phyloP scores from a whole-genome alignment of 1,139 yeast genomes.

The Candida sanyaensis region DNA sequence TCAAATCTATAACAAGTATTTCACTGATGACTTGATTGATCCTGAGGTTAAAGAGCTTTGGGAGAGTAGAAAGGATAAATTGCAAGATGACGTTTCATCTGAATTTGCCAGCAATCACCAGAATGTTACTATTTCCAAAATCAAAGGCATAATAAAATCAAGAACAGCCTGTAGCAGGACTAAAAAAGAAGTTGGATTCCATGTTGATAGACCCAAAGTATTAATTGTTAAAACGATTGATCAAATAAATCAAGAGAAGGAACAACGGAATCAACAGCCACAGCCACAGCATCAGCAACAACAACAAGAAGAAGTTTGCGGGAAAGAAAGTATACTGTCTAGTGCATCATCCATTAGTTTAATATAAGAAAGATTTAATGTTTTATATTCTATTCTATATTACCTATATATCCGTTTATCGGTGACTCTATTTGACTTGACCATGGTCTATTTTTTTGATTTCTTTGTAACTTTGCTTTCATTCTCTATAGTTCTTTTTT shows the following conservation, averaged over 20 bases:
- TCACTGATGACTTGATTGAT: constrained; percentile 43
- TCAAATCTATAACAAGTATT: constrained; percentile 41
- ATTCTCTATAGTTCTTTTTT: constrained; percentile 42
- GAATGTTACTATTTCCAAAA: neutral
- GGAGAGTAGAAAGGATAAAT: constrained; percentile 38
- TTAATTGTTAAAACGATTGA: constrained; percentile 30
- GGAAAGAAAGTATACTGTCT: neutral
- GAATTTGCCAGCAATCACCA: neutral
- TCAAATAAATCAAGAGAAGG: constrained; percentile 7
- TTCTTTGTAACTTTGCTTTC: neutral
- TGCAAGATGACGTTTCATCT: neutral
- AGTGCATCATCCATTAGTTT: neutral
- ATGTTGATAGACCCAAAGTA: constrained; percentile 46
- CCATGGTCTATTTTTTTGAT: neutral
- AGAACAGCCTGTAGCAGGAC: constrained; percentile 1
- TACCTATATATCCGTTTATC: too few species aligned
- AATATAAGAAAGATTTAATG: neutral
- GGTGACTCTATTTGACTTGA: too few species aligned
- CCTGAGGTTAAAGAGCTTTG: constrained; percentile 53
- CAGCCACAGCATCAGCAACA: neutral
- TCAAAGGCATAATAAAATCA: neutral
- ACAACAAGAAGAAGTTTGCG: too few species aligned
- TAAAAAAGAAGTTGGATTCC: constrained; percentile 27
- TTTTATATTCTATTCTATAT: too few species aligned
- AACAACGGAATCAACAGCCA: neutral